Percentiles rank a stretch among this genome's conserved stretches.
Conservation (phyloP, 2,329 filamentous ascomycete genomes). For the Fusarium denticulatum region DNA sequence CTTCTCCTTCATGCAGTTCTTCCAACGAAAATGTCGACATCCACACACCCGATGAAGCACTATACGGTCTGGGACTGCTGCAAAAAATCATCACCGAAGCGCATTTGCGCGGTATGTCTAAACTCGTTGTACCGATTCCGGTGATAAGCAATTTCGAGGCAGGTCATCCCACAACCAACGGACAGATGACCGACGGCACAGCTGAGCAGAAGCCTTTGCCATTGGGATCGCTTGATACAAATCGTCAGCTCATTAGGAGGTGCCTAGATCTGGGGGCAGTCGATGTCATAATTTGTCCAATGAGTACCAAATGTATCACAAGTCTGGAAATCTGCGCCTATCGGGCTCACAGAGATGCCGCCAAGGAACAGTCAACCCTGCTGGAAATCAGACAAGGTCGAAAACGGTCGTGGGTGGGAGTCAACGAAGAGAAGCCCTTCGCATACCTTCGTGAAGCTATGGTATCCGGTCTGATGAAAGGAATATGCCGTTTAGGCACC, state of each 20-base stretch:
- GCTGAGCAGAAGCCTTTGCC: conserved; percentile 49
- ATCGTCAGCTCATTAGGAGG: conserved; percentile 65
- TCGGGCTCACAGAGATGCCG: conserved; percentile 79
- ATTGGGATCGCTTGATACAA: conserved; percentile 42
- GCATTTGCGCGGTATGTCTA: conserved; percentile 64
- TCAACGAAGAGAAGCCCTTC: conserved; percentile 86
- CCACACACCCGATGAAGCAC: conserved; percentile 57
- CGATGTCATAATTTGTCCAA: conserved; percentile 84
- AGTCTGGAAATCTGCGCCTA: conserved; percentile 86
- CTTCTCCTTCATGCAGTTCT: conserved; percentile 56
- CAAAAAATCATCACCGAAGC: conserved; percentile 68
- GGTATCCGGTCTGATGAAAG: conserved; percentile 90
- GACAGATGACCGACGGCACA: conserved; percentile 51
- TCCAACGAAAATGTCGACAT: conserved; percentile 51
- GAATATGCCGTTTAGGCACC: conserved; percentile 80
- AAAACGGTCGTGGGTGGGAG: conserved; percentile 91
- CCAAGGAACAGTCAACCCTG: conserved; percentile 76
- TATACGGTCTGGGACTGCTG: conserved; percentile 65
- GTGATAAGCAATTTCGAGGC: conserved; percentile 57
- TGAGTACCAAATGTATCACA: conserved; percentile 78
- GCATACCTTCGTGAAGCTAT: conserved; percentile 91
- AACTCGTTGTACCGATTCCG: conserved; percentile 66
- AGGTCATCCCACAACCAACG: conserved; percentile 40
- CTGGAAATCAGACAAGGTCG: conserved; percentile 77
- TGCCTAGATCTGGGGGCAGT: conserved; percentile 88